A percentile compares a stretch with the other conserved stretches of the same genome.
phyloP scores from a whole-genome alignment of 2,329 filamentous ascomycete species.

The Aspergillus sp. region DNA sequence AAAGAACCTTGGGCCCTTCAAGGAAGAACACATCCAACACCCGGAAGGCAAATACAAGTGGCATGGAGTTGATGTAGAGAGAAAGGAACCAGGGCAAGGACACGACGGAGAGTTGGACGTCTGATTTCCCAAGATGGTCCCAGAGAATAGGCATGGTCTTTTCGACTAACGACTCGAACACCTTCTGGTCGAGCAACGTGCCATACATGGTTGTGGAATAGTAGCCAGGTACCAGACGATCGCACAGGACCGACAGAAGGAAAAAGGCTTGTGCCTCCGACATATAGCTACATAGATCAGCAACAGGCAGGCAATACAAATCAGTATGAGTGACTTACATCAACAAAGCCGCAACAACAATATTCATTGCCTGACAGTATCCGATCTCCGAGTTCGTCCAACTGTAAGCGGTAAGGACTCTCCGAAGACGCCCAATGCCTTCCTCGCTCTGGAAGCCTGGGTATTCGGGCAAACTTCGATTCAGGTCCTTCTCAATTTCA shows the following conservation, averaged over 20 bases:
- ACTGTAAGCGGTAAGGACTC: constrained; percentile 92
- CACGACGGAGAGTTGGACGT: constrained; percentile 94
- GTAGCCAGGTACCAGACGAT: constrained; percentile 87
- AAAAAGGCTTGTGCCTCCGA: constrained; percentile 95
- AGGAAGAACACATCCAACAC: constrained; percentile 97
- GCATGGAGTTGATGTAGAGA: constrained; percentile 99
- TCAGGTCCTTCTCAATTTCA: constrained; percentile 97
- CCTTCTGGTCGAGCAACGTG: constrained; percentile 88
- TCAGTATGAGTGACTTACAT: constrained; percentile 47
- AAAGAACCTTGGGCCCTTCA: constrained; percentile 92
- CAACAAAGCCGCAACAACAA: constrained; percentile 91
- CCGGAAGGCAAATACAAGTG: constrained; percentile 90
- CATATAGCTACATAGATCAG: constrained; percentile 59
- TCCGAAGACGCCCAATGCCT: constrained; percentile 78
- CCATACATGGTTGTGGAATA: constrained; percentile 99
- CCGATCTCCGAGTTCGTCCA: constrained; percentile 94
- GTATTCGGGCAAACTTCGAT: constrained; percentile 92
- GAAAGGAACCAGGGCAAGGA: constrained; percentile 97
- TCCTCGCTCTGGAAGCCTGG: constrained; percentile 95
- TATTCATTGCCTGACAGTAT: constrained; percentile 99
- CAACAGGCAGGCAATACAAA: constrained; percentile 16
- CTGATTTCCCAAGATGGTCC: constrained; percentile 94
- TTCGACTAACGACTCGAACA: constrained; percentile 96
- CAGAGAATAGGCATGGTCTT: constrained; percentile 97
- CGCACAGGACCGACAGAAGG: constrained; percentile 81